These are phyloP conservation scores for Aegilops tauschii DNA, from an alignment of 176 grass and related monocot genomes.

Conservation along the genomic window DNA sequence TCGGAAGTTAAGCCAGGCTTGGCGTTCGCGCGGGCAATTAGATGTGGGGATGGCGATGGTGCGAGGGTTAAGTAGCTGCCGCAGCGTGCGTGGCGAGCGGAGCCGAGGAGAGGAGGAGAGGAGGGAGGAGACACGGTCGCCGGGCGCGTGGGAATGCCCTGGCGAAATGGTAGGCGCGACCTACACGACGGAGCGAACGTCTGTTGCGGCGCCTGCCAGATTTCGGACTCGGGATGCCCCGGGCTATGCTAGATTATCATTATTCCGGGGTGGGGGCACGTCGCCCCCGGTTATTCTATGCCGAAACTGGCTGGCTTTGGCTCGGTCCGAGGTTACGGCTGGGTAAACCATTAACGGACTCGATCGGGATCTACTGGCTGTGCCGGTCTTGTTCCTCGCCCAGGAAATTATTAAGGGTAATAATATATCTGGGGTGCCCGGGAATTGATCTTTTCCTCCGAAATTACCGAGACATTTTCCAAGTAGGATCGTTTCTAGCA, in stretches of 20 bases:
- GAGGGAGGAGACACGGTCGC: slow-evolving; percentile 32
- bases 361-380: too few relatives aligned
- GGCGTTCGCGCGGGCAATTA: neutral
- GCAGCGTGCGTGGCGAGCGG: neutral
- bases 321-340: slow-evolving; percentile 17
- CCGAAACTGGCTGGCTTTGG: neutral
- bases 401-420: too few relatives aligned
- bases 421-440: too few relatives aligned
- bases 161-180: slow-evolving; percentile 17
- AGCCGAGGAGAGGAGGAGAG: neutral
- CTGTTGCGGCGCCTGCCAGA: slow-evolving; percentile 6
- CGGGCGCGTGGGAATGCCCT: slow-evolving; percentile 31
- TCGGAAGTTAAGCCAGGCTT: neutral
- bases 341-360: too few relatives aligned
- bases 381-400: too few relatives aligned
- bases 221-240: neutral
- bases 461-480: neutral
- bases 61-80: neutral
- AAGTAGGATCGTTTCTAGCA: neutral
- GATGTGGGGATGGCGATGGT: slow-evolving; percentile 21
- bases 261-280: neutral
- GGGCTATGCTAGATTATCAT: too few relatives aligned
- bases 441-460: neutral
- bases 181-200: slow-evolving; percentile 23
- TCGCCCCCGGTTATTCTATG: slow-evolving; percentile 16